These are phyloP conservation scores for Dimargaris verticillata DNA, from an alignment of 192 early-diverging fungal genomes.

Conservation along the genomic window DNA sequence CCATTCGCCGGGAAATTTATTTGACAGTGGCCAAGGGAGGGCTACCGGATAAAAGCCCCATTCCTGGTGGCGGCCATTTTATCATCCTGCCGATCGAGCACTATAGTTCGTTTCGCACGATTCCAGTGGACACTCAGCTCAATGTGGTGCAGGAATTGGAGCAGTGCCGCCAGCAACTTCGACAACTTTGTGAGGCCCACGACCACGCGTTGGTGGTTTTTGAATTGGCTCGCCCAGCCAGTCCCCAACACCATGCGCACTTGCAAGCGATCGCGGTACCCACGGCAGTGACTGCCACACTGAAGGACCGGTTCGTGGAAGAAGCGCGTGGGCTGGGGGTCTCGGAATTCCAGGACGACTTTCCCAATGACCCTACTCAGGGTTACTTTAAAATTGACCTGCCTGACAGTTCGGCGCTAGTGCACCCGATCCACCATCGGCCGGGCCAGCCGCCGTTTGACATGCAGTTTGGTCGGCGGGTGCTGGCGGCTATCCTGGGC, in stretches of 20 bases:
- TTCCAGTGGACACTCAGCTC: neutral
- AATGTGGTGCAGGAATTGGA: conserved; percentile 24
- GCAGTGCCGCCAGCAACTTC: conserved; percentile 36
- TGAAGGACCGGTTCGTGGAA: conserved; percentile 18
- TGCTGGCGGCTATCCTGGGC: conserved; percentile 48
- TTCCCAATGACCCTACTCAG: conserved; percentile 8
- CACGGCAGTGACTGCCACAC: neutral
- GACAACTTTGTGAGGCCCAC: conserved; percentile 31
- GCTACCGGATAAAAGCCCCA: conserved; percentile 25
- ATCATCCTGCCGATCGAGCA: conserved; percentile 55
- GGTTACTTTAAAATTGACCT: conserved; percentile 40
- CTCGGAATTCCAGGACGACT: conserved; percentile 21
- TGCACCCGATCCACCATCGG: conserved; percentile 23
- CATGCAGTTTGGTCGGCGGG: conserved; percentile 57
- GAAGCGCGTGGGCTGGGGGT: conserved; percentile 20
- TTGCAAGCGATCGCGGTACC: conserved; percentile 36
- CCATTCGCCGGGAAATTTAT: conserved; percentile 68
- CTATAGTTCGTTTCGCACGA: conserved; percentile 19
- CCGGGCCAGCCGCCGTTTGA: conserved; percentile 34
- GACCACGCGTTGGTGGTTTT: conserved; percentile 52
- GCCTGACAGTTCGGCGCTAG: conserved; percentile 25
- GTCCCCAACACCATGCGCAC: conserved; percentile 43
- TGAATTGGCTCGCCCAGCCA: conserved; percentile 45
- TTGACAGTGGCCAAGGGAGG: conserved; percentile 80
- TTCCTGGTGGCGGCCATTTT: conserved; percentile 71